These are phyloP conservation scores for Fomitopsis schrenkii DNA, from an alignment of 1,284 basidiomycete species.

Conservation along the genomic window DNA sequence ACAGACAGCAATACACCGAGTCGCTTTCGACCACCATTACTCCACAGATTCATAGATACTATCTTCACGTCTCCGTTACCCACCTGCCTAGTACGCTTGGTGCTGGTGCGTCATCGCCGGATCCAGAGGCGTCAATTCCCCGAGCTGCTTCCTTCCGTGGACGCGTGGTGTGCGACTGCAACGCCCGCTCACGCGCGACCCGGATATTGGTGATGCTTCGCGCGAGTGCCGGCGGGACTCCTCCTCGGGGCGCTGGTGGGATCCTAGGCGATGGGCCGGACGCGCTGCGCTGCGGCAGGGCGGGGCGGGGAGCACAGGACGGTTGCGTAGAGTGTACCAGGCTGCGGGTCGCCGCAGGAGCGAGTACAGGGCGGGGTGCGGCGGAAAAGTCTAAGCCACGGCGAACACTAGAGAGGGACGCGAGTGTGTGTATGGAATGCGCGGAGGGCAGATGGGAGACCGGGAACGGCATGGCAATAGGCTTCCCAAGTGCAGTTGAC, in stretches of 20 bases:
- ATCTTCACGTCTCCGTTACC: not conserved
- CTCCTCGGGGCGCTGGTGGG: constrained; percentile 7
- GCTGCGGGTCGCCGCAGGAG: not conserved
- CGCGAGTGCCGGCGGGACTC: constrained; percentile 7
- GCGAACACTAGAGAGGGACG: not conserved
- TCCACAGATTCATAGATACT: too few relatives aligned
- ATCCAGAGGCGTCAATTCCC: not conserved
- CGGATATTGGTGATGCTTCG: constrained; percentile 10
- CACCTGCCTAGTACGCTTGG: constrained; percentile 5
- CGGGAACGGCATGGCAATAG: not conserved
- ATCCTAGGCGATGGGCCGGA: not conserved
- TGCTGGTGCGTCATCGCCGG: not conserved
- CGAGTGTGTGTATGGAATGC: not conserved
- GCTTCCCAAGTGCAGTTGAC: too few relatives aligned
- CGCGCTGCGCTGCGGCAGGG: not conserved
- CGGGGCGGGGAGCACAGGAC: not conserved
- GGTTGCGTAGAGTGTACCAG: not conserved
- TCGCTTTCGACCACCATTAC: too few relatives aligned
- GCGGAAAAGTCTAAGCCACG: not conserved
- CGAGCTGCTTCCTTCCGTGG: not conserved
- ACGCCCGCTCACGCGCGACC: constrained; percentile 8
- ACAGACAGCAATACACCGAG: too few relatives aligned
- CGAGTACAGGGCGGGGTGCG: not conserved
- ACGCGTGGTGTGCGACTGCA: not conserved
- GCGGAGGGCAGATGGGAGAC: not conserved